Conservation (phyloP, 2,329 filamentous ascomycete genomes). For the Xylaria sp. region DNA sequence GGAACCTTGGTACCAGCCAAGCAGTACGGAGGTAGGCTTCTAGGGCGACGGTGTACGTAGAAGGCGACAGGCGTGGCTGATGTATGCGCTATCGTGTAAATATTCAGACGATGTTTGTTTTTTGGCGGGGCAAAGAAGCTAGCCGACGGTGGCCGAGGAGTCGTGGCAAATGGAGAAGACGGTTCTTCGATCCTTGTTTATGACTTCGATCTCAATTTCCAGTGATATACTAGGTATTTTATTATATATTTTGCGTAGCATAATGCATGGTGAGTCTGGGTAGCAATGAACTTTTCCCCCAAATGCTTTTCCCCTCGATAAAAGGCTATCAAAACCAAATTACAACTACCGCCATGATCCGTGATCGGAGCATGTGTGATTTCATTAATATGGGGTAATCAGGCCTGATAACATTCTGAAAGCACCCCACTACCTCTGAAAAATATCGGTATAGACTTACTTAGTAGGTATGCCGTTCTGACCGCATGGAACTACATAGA, state of each 20-base stretch:
- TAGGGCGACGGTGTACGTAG: background rate
- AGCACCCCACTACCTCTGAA: background rate
- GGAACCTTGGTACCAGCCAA: background rate
- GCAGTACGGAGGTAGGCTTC: background rate
- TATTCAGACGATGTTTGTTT: conserved; percentile 5
- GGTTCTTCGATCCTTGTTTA: background rate
- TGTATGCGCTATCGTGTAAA: conserved; percentile 8
- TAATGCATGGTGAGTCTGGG: background rate
- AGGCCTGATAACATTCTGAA: too few relatives aligned
- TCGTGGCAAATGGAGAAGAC: background rate
- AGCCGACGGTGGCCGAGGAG: background rate
- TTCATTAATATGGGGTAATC: conserved; percentile 16
- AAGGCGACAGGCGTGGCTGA: background rate
- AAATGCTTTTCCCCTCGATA: background rate
- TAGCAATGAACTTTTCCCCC: background rate
- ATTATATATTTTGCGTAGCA: background rate
- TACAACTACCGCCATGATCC: conserved; percentile 24
- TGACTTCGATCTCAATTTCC: background rate
- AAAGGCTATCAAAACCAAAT: background rate
- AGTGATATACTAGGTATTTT: background rate
- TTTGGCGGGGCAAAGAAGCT: conserved; percentile 25
- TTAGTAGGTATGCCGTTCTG: background rate
- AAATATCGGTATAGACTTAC: too few relatives aligned
- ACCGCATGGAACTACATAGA: too few relatives aligned
- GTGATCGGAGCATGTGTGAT: conserved; percentile 31